Percentiles rank a stretch among this genome's conserved stretches.
Evolutionary conservation across 331 rosid species (phyloP).

Genomic region (Telfairia occidentalis): DNA sequence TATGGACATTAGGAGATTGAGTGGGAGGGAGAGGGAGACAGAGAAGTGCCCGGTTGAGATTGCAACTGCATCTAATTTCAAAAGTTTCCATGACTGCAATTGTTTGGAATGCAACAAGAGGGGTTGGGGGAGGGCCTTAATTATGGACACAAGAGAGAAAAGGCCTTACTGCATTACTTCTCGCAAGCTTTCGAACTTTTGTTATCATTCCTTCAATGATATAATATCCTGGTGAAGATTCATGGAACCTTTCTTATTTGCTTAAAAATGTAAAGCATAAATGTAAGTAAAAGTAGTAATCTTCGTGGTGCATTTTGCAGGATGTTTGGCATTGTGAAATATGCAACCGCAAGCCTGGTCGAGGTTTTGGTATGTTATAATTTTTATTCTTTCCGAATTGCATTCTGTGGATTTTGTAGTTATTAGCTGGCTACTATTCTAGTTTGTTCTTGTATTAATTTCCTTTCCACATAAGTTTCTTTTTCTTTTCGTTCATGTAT

Average conservation of each 20-base stretch:
- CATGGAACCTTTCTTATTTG: neutral
- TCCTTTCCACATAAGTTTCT: neutral
- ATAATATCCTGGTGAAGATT: neutral
- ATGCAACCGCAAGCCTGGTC: constrained; percentile 90
- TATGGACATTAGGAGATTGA: neutral
- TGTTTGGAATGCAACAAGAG: neutral
- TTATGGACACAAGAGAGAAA: neutral
- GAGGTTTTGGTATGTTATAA: constrained; percentile 67
- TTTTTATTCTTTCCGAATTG: neutral
- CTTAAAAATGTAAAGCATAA: neutral
- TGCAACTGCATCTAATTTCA: neutral
- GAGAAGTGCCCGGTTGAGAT: neutral
- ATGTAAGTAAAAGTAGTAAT: neutral
- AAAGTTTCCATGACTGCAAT: neutral
- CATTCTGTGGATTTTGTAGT: constrained; percentile 8
- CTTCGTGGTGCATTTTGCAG: constrained; percentile 23
- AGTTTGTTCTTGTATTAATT: neutral
- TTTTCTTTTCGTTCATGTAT: neutral
- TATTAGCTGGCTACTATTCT: neutral
- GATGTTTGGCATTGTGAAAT: constrained; percentile 93
- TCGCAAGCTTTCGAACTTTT: neutral
- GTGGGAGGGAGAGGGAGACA: neutral
- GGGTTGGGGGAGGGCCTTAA: neutral
- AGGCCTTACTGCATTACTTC: neutral
- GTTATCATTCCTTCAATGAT: neutral